Conservation (phyloP, 1,284 basidiomycete species). For the Trichosporon sp. region DNA sequence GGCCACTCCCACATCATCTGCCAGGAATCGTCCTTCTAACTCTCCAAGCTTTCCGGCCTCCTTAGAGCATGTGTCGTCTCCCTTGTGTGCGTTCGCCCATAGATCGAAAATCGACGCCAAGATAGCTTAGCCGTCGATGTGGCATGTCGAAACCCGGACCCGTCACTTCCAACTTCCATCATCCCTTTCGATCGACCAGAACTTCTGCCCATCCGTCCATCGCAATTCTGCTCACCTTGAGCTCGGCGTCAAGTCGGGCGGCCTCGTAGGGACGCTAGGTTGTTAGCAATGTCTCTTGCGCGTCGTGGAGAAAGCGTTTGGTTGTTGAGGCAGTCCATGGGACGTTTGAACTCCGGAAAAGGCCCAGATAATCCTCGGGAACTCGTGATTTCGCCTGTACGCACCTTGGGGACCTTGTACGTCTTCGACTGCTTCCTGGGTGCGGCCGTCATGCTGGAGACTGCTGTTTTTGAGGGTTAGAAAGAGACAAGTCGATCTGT, state of each 20-base stretch:
- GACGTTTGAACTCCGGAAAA: too few relatives aligned
- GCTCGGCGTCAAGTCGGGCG: slow-evolving; percentile 97
- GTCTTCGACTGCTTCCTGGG: slow-evolving; percentile 60
- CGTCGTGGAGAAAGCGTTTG: too few relatives aligned
- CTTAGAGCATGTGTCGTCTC: background rate
- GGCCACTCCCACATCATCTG: background rate
- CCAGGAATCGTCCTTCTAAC: background rate
- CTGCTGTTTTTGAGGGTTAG: slow-evolving; percentile 4
- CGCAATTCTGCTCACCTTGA: slow-evolving; percentile 70
- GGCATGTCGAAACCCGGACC: background rate
- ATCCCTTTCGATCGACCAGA: slow-evolving; percentile 19
- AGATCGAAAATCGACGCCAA: too few relatives aligned
- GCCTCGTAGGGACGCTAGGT: slow-evolving; percentile 79
- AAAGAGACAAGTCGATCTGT: background rate
- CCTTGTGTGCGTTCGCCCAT: background rate
- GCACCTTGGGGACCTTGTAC: slow-evolving; percentile 65
- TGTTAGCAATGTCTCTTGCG: background rate
- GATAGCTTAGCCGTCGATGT: background rate
- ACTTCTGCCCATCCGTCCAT: slow-evolving; percentile 12
- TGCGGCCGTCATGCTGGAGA: slow-evolving; percentile 22
- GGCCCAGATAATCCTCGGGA: too few relatives aligned
- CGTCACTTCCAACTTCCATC: background rate
- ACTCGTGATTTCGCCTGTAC: background rate
- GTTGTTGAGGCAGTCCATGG: background rate
- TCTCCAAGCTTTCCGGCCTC: background rate